Base-by-base conservation (phyloP, 495 filamentous ascomycete species). In the Cryomyces minteri region DNA sequence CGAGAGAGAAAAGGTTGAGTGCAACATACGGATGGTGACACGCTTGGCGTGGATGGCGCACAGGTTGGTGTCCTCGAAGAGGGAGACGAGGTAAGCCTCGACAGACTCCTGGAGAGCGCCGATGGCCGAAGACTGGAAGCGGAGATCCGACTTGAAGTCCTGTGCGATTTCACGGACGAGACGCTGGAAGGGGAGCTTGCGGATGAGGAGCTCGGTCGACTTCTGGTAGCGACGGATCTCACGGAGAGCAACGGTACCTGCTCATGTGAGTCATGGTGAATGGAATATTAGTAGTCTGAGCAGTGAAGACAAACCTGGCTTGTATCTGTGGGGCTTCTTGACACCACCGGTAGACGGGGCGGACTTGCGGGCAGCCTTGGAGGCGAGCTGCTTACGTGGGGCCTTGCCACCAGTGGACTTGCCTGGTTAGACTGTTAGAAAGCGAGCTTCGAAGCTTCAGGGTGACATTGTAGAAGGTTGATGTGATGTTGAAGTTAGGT, bases 181-280 rank as follows among this genome's bases (percentile, higher is more conserved):
- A 73, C 90, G 92, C 79, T 99, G 90, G 84, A 99, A 99, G 63
- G 90, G 90, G 58, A 99, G 86, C 85, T 99, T 99, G 79, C 90
- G 90, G 79, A 99, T 99, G 59, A 99, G 69, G 50, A 99, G 88
- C 84, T 99, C 90, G 60, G 90, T 99, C 57, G 87, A 94, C 79
- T 99, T 99, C 79, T 99, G 90, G 80, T 99, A 99, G 63, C 90
- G 90, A 88, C 90, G 92, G 67, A 99, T 99, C 76, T 99, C 90
- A 88, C 90, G 90, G 59, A 99, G 90, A 88, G 90, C 90, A 82
- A 99, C 90, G 73, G 90, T 99, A 74, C 78, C 77, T 77, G 40
- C 8, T 4, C 30, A 54, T 47, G 29, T 30, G 32, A 18, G 51
- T 50, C 69, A 62, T 74, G 64, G 32, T 14, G 40, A 39, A 52